Percentiles rank a stretch among this genome's conserved stretches.
phyloP scores from a whole-genome alignment of 2,329 filamentous ascomycete genomes.

The Fusarium sp. region DNA sequence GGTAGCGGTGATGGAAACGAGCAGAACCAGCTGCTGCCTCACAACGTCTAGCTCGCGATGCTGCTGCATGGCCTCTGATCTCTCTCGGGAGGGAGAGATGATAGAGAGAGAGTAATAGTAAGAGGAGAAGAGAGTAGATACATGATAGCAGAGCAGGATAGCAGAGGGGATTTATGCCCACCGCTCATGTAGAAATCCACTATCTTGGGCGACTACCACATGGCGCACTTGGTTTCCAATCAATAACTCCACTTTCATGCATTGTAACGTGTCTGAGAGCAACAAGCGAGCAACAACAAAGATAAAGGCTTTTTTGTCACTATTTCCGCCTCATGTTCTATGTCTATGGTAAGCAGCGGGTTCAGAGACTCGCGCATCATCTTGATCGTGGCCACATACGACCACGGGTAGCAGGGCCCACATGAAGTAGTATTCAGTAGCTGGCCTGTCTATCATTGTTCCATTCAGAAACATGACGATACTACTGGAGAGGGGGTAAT shows the following conservation, averaged over 20 bases:
- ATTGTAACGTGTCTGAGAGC: constrained; percentile 17
- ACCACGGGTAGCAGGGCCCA: no score
- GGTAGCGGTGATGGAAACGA: constrained; percentile 11
- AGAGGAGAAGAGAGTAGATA: neutral
- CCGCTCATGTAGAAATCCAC: constrained; percentile 5
- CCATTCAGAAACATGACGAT: no score
- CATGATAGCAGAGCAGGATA: neutral
- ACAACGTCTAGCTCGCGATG: constrained; percentile 12
- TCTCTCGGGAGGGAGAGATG: no score
- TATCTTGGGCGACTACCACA: constrained; percentile 4
- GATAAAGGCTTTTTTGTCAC: no score
- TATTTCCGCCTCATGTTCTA: no score
- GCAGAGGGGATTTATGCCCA: constrained; percentile 1
- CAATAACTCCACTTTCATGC: constrained; percentile 13
- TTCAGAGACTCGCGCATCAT: no score
- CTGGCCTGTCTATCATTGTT: no score
- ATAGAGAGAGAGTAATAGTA: neutral
- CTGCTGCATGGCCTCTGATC: neutral
- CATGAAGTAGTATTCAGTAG: no score
- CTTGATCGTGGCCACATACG: no score
- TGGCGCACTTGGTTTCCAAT: constrained; percentile 17
- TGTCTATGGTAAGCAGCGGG: no score
- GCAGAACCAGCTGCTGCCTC: constrained; percentile 19
- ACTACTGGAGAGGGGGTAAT: no score
- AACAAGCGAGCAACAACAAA: neutral